Conservation (phyloP, 495 filamentous ascomycete species). For the Apiosordaria backusii region DNA sequence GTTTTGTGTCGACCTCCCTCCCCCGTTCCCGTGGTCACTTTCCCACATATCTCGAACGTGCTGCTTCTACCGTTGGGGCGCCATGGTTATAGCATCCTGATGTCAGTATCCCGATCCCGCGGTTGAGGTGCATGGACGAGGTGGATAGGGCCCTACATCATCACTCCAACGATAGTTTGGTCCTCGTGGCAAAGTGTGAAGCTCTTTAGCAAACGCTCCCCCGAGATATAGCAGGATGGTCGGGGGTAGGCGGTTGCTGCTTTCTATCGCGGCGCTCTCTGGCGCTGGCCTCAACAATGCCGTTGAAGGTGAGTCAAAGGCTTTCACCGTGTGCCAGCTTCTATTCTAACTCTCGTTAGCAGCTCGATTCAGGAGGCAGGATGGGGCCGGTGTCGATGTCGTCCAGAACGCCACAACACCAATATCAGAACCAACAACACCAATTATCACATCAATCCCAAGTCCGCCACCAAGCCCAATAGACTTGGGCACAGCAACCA, state of each 20-base stretch:
- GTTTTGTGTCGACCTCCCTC: neutral
- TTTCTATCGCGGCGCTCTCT: conserved; percentile 32
- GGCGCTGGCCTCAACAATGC: conserved; percentile 25
- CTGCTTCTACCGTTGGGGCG: conserved; percentile 16
- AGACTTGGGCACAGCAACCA: neutral
- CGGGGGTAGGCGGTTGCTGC: conserved; percentile 27
- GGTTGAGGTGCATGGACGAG: conserved; percentile 16
- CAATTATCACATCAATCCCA: neutral
- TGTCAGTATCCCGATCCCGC: conserved; percentile 10
- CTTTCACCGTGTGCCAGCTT: neutral
- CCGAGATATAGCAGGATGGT: conserved; percentile 28
- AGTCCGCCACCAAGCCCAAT: neutral
- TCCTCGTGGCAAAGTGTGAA: conserved; percentile 8
- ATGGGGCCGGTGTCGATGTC: conserved; percentile 5
- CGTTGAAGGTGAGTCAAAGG: conserved; percentile 23
- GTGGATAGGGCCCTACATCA: conserved; percentile 12
- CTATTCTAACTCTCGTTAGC: conserved; percentile 1
- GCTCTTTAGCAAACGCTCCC: conserved; percentile 4
- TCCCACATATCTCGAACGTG: neutral
- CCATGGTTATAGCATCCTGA: conserved; percentile 23
- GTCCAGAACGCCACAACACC: conserved; percentile 7
- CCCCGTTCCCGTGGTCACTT: neutral
- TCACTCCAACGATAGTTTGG: conserved; percentile 1
- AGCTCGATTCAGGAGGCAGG: conserved; percentile 14
- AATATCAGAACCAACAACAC: conserved; percentile 4